Base-by-base conservation (phyloP, 2,329 filamentous ascomycete species). In the Scytalidium lignicola region DNA sequence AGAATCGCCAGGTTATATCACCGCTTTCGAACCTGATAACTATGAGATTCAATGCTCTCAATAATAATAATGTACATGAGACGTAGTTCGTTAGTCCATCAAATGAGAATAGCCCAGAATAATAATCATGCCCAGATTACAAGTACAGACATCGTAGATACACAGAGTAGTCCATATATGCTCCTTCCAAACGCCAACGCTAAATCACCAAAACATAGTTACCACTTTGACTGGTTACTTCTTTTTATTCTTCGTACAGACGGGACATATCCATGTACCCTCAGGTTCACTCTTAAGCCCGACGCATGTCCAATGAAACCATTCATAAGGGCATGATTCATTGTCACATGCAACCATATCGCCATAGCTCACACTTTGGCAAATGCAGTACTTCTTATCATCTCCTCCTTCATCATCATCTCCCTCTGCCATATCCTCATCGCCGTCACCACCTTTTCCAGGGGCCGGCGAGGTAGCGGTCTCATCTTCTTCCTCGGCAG, bases 301-400 rank as follows among this genome's bases (percentile, higher is more conserved):
- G 44, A 86, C 83, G 59, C 83, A 86, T 41, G 74, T 82, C 86
- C 88, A 93, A 69, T 93, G 88, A 66, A 93, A 93, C 88, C 88
- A 93, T 70, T 93, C 88, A 62, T 81, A 88, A 43, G 83, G 82
- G 67, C 88, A 93, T 56, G 84, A 78, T 50, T 86, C 82, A 66
- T 92, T 92, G 71, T 93, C 88, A 70, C 88, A 93, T 23, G 87
- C 88, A 55, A 93, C 88, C 88, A 93, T 93, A 62, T 92, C 86
- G 53, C 88, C 88, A 62, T 88, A 90, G 67, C 86, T 90, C 56
- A 91, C 85, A 59, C 86, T 86, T 65, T 91, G 85, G 67, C 88
- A 93, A 23, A 85, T 76, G 69, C 88, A 93, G 69, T 93, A 93
- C 66, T 89, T 74, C 50, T 71, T 88, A 63, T 86, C 85, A 67